Conservation (phyloP, 2,329 filamentous ascomycete species). For the Xylaria hypoxylon region DNA sequence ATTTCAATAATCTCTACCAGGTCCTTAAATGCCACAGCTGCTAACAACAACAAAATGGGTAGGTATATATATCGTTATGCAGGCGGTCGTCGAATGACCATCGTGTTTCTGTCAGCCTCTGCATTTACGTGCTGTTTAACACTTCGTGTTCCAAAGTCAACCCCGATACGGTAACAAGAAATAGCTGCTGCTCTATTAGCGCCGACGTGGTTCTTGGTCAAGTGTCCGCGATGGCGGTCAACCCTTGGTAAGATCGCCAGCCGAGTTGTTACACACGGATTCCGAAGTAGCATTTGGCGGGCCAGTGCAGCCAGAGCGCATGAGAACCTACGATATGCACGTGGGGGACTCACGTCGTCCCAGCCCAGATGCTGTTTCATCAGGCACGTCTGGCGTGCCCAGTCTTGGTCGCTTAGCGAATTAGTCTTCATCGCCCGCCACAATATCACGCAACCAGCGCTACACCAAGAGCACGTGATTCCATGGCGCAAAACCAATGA, state of each 20-base stretch:
- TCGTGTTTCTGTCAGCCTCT: not conserved
- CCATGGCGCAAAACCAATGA: conserved; percentile 6
- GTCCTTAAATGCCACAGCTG: not conserved
- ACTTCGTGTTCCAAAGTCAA: not conserved
- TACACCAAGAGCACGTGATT: conserved; percentile 29
- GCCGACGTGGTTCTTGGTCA: conserved; percentile 2
- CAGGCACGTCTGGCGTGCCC: conserved; percentile 19
- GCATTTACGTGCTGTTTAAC: not conserved
- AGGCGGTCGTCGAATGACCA: conserved; percentile 3
- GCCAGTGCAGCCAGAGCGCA: conserved; percentile 19
- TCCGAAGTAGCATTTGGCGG: conserved; percentile 24
- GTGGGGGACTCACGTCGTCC: conserved; percentile 31
- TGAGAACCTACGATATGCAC: conserved; percentile 28
- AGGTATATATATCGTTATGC: not conserved
- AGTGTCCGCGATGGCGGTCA: not conserved
- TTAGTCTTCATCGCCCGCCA: conserved; percentile 23
- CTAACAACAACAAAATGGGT: not conserved
- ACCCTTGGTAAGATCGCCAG: conserved; percentile 15
- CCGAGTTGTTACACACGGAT: conserved; percentile 21
- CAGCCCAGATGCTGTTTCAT: conserved; percentile 28
- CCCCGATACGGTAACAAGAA: not conserved
- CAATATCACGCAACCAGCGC: conserved; percentile 27
- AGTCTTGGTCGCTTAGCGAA: conserved; percentile 31
- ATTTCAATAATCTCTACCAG: not conserved
- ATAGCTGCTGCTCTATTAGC: conserved; percentile 1